phyloP scores from a whole-genome alignment of 495 filamentous ascomycete genomes.

The Amphirosellinia nigrospora region DNA sequence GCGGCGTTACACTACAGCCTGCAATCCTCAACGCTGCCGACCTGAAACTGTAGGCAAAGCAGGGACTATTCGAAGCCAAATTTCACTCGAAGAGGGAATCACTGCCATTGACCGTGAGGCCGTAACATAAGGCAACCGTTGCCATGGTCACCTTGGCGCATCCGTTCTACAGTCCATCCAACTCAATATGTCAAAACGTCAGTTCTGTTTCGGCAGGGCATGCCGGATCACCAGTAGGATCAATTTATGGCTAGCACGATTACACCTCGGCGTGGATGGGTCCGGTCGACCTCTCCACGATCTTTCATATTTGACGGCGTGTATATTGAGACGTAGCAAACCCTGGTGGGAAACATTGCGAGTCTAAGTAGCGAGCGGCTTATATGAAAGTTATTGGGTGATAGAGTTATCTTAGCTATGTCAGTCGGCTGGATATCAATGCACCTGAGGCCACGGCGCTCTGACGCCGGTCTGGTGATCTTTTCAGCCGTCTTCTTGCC shows the following conservation, averaged over 20 bases:
- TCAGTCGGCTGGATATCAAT: background rate
- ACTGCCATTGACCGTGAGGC: conserved; percentile 1
- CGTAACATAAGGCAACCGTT: background rate
- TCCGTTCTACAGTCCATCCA: background rate
- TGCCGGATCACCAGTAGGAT: conserved; percentile 10
- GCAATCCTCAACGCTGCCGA: conserved; percentile 16
- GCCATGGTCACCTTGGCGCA: background rate
- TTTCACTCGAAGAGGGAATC: conserved; percentile 7
- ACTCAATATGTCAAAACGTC: conserved; percentile 1
- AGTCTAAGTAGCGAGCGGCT: background rate
- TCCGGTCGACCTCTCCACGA: background rate
- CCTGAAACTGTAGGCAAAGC: conserved; percentile 23
- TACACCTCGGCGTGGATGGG: background rate
- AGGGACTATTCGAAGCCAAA: background rate
- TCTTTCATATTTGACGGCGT: background rate
- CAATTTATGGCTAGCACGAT: background rate
- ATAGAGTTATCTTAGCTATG: background rate
- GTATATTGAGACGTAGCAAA: background rate
- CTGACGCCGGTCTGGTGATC: background rate
- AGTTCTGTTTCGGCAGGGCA: conserved; percentile 7
- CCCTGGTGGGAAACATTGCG: background rate
- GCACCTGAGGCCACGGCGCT: background rate
- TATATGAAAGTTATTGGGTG: background rate
- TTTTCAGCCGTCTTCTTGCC: background rate
- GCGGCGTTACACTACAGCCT: conserved; percentile 21